Conservation (phyloP, 257 asterid species). For the Ilex aquifolium region DNA sequence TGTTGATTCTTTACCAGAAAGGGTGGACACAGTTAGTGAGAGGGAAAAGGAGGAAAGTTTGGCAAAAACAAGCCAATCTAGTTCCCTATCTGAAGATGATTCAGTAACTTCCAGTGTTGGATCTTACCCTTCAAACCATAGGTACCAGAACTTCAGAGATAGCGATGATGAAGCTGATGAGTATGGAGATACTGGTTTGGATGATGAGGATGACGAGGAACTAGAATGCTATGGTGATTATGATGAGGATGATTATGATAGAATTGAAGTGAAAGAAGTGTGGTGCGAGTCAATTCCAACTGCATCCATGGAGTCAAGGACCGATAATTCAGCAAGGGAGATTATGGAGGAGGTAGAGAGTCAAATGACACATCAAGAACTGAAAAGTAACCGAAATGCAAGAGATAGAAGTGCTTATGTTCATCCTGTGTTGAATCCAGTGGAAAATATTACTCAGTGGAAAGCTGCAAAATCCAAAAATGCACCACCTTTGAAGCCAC, state of each 20-base stretch:
- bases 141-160: conserved; percentile 85
- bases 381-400: conserved; percentile 28
- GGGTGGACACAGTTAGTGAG: conserved; percentile 8
- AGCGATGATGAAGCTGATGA: conserved; percentile 78
- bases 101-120: conserved; percentile 56
- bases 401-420: conserved; percentile 68
- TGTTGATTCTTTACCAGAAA: conserved; percentile 48
- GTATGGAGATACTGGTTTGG: conserved; percentile 60
- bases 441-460: conserved; percentile 89
- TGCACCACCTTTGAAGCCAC: conserved; percentile 30
- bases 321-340: conserved; percentile 21
- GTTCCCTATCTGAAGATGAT: conserved; percentile 43
- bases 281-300: conserved; percentile 52
- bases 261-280: conserved; percentile 31
- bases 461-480: conserved; percentile 59
- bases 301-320: conserved; percentile 49
- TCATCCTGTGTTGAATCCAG: conserved; percentile 79
- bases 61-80: conserved; percentile 28
- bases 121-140: conserved; percentile 75
- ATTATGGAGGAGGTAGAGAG: conserved; percentile 44
- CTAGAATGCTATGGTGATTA: conserved; percentile 30
- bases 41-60: conserved; percentile 23
- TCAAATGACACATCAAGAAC: conserved; percentile 14
- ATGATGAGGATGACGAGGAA: conserved; percentile 42
- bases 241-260: conserved; percentile 28